phyloP scores from a whole-genome alignment of 2,329 filamentous ascomycete genomes.

The Sporothrix pseudoabietina region DNA sequence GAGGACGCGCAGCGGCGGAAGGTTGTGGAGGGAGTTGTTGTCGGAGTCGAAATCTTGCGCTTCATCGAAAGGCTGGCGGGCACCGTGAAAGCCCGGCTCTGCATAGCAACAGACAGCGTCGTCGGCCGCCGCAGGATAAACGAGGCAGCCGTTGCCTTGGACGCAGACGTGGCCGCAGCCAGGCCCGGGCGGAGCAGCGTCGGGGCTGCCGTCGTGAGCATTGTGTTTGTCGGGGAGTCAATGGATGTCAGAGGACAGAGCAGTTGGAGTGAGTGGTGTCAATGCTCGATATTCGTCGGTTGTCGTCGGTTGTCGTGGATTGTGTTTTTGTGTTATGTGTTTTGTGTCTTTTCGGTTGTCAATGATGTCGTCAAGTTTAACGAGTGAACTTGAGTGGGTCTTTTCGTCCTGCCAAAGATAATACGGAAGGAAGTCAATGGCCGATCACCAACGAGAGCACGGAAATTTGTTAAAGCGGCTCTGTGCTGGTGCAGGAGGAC shows the following conservation, averaged over 20 bases:
- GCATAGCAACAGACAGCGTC: not conserved
- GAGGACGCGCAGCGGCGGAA: not conserved
- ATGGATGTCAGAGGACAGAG: no score
- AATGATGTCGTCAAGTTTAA: not conserved
- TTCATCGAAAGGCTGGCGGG: not conserved
- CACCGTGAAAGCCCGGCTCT: not conserved
- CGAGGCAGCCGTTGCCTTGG: not conserved
- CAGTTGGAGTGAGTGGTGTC: not conserved
- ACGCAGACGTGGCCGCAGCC: conserved; percentile 24
- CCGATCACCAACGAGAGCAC: not conserved
- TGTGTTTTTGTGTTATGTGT: not conserved
- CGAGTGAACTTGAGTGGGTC: not conserved
- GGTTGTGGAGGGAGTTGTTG: not conserved
- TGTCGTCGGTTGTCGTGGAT: not conserved
- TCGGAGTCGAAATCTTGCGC: not conserved
- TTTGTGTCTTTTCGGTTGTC: not conserved
- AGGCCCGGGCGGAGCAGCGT: conserved; percentile 31
- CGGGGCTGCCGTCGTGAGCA: conserved; percentile 30
- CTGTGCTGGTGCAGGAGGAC: not conserved
- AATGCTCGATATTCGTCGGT: not conserved
- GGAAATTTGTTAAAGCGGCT: conserved; percentile 24
- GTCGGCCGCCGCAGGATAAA: not conserved
- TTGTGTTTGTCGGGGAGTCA: not conserved
- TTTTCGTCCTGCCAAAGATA: not conserved
- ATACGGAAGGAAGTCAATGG: not conserved